A percentile compares a stretch with the other conserved stretches of the same genome.
These are phyloP conservation scores for Mediolabrus comicus DNA, from an alignment of 108 stramenopile genomes.

Conservation along the genomic window DNA sequence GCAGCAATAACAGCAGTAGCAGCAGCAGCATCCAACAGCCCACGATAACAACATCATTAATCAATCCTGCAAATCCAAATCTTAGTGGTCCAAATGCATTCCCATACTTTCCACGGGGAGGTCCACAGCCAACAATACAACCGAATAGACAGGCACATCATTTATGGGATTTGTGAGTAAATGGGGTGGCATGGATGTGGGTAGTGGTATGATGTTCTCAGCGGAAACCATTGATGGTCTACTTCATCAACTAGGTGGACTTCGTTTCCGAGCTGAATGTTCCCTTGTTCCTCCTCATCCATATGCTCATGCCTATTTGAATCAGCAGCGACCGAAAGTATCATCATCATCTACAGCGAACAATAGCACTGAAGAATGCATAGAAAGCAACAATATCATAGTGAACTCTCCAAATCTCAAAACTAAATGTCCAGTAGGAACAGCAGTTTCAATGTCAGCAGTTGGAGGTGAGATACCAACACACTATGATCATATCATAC, in stretches of 20 bases:
- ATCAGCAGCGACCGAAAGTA: constrained; percentile 17
- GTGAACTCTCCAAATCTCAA: background rate
- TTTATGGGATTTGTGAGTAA: constrained; percentile 69
- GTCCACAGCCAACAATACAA: constrained; percentile 14
- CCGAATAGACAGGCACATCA: constrained; percentile 29
- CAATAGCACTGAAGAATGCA: background rate
- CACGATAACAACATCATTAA: constrained; percentile 18
- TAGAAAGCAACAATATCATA: background rate
- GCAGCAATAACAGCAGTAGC: no score
- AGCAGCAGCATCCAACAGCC: background rate
- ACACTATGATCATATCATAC: constrained; percentile 54
- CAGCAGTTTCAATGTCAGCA: constrained; percentile 46
- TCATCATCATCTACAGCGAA: background rate
- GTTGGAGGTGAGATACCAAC: constrained; percentile 24
- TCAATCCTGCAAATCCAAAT: constrained; percentile 74
- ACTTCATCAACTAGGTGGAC: constrained; percentile 78
- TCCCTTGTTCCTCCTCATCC: constrained; percentile 6
- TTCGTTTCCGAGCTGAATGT: constrained; percentile 39
- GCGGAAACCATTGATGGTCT: constrained; percentile 70
- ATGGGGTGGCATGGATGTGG: constrained; percentile 88
- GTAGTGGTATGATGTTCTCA: constrained; percentile 74
- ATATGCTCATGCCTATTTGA: background rate
- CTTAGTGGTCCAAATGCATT: constrained; percentile 67
- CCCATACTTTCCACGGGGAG: constrained; percentile 71
- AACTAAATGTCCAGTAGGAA: constrained; percentile 55